Base-by-base conservation (phyloP, 176 grass and related monocot species). In the Rhipidocladum racemiflorum region DNA sequence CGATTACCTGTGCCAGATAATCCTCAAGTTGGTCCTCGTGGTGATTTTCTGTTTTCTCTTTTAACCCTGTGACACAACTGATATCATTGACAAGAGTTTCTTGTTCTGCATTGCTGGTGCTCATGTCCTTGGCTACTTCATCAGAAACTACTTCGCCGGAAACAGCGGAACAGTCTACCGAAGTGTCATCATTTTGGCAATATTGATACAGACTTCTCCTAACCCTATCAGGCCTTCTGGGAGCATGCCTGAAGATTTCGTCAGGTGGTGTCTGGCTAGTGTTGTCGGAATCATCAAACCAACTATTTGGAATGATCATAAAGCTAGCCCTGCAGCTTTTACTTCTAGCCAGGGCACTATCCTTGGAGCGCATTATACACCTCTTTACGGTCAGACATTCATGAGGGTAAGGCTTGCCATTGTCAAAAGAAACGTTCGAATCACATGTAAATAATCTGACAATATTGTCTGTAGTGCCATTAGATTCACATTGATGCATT, bases 281-380 rank as follows among this genome's bases (percentile, higher is more conserved):
- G 50, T 83, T 82, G 38, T 91, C 88, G 0, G 65, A 83, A 81
- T 89, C 90, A 77, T 95, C 93, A 80, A 88, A 86, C 79, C 85
- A 90, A 64, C 70, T 88, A 84, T 84, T 88, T 44, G 91, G 90
- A 55, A 81, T 87, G 59, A 81, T 25, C 91, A 83, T 96, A 69
- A 96, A 81, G 78, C 74, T 93, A 69, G 93, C 85, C 76, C 85
- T 93, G 77, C 93, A 99, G 78, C 93, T 99, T 43, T 77, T 95
- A 74, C 91, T 94, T 87, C 89, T 96, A 65, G 91, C 83, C 59
- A 96, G 44, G 63, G 57, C 78, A 48, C 65, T 61, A 11, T 88
- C 89, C 30, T 74, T 87, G 32, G 87, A 89, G 53, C 46, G 87
- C 53, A 55, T 39, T 60, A 67, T 67, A 20, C 83, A 74, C 69